These are phyloP conservation scores for Tricholomella constricta DNA, from an alignment of 768 basidiomycete species.

Conservation along the genomic window DNA sequence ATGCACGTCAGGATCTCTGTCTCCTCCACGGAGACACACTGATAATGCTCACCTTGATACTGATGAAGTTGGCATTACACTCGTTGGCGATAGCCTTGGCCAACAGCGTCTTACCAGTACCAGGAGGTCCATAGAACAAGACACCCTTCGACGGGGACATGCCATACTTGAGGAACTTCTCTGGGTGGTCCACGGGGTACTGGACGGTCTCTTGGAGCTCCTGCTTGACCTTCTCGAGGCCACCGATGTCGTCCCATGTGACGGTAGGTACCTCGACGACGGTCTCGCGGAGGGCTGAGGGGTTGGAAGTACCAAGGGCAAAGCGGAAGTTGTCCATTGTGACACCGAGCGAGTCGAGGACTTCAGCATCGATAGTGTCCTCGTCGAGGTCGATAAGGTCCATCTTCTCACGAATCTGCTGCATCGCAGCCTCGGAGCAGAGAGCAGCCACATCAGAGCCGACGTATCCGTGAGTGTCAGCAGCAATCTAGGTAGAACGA, in stretches of 20 bases:
- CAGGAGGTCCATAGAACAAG: slow-evolving; percentile 98
- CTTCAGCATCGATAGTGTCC: slow-evolving; percentile 99
- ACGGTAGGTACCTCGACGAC: slow-evolving; percentile 99
- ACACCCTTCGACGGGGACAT: slow-evolving; percentile 99
- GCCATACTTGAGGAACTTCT: slow-evolving; percentile 99
- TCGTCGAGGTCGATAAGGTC: slow-evolving; percentile 94
- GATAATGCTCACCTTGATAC: slow-evolving; percentile 73
- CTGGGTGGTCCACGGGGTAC: slow-evolving; percentile 99
- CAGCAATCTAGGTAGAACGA: slow-evolving; percentile 73
- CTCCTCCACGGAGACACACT: not conserved
- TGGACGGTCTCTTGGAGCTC: slow-evolving; percentile 99
- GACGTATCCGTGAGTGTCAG: slow-evolving; percentile 99
- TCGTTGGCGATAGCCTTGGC: slow-evolving; percentile 99
- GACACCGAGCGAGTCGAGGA: slow-evolving; percentile 97
- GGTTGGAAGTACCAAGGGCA: slow-evolving; percentile 95
- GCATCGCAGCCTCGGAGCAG: slow-evolving; percentile 99
- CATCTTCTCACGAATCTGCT: slow-evolving; percentile 99
- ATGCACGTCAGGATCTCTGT: slow-evolving; percentile 15
- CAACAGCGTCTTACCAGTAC: slow-evolving; percentile 98
- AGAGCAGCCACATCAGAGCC: slow-evolving; percentile 97
- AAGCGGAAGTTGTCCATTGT: slow-evolving; percentile 99
- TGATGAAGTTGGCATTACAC: slow-evolving; percentile 99
- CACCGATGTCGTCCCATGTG: slow-evolving; percentile 99
- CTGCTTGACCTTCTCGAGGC: slow-evolving; percentile 98
- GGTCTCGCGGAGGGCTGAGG: slow-evolving; percentile 97